Evolutionary conservation across 441 rosid genomes (phyloP).

Genomic region (Aquilaria agallochum): DNA sequence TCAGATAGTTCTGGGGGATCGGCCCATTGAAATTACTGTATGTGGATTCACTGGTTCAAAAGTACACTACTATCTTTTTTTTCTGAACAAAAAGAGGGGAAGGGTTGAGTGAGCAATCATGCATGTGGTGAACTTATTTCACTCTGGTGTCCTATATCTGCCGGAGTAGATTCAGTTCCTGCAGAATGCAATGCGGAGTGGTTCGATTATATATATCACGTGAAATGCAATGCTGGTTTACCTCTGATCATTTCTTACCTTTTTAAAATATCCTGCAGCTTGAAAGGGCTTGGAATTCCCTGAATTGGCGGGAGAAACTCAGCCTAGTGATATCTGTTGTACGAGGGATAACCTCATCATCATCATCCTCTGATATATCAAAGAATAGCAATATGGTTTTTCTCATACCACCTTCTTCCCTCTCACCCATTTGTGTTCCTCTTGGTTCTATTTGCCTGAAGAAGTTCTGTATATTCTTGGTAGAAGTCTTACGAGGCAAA

Average conservation of each 20-base stretch:
- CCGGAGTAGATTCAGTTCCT: too few species aligned
- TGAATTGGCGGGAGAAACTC: slow-evolving; percentile 55
- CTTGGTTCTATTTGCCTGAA: background rate
- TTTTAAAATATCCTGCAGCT: slow-evolving; percentile 33
- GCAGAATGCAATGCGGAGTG: too few species aligned
- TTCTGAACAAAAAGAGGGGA: too few species aligned
- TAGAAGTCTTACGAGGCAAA: background rate
- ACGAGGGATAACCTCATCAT: slow-evolving; percentile 57
- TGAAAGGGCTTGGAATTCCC: slow-evolving; percentile 80
- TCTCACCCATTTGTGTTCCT: background rate
- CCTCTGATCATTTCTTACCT: too few species aligned
- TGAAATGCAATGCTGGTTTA: too few species aligned
- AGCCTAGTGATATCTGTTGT: slow-evolving; percentile 44
- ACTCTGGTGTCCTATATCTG: too few species aligned
- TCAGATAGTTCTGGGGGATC: slow-evolving; percentile 81
- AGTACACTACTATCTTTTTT: too few species aligned
- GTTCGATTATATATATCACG: too few species aligned
- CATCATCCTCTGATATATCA: slow-evolving; percentile 26
- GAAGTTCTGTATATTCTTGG: background rate
- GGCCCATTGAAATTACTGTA: slow-evolving; percentile 87
- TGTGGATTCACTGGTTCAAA: background rate
- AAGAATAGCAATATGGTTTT: slow-evolving; percentile 41
- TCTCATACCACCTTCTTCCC: slow-evolving; percentile 1
- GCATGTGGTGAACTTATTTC: too few species aligned
- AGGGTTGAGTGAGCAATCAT: too few species aligned